Evolutionary conservation across 169 alveolate species (phyloP), one percentile per base, ranked within the genome.

Genomic region (Eimeria sp.): DNA sequence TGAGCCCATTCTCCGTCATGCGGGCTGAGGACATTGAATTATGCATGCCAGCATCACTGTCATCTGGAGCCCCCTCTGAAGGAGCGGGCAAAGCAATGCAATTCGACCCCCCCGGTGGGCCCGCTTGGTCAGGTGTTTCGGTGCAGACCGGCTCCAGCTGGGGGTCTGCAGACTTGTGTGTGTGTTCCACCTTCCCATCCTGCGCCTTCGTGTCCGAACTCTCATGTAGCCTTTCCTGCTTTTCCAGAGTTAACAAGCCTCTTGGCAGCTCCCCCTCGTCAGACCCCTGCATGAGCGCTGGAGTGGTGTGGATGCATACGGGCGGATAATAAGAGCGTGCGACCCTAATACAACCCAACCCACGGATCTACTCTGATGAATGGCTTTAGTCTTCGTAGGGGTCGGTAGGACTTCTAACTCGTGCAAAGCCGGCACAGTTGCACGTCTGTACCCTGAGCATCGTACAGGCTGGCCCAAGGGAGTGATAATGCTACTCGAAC

Each of bases 281-380:
- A 83, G 91, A 83, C 7, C 76, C 91, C 73, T 76, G 54, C 91
- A 83, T 83, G 76, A 83, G 73, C 30, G 91, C 70, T 34, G 91
- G 45, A 47, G 67, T 30, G 76, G 22, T 25, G 67, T 0, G 45
- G 49, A 47, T 14, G 47, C 40, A 78, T 51, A n/a, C 83, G 14
- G 54, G 30, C 54, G 54, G 83, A 11, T 73, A 30, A 70, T 70
- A 34, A 10, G n/a, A 70, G 0, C 2, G 22, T 34, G 5, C 51
- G 7, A 70, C 11, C 34, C 51, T 2, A 70, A 30, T 30, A 70
- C n/a, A 70, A 70, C n/a, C 5, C 14, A 0, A 70, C 51, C 80
- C 20, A 45, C 87, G 25, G 5, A 14, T 16, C 47, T 45, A 4
- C 88, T 25, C 49, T 45, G 54, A 13, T 49, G 88, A 11, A 4